These are phyloP conservation scores for Biscutella auriculata DNA, from an alignment of 441 rosid species.

Conservation along the genomic window DNA sequence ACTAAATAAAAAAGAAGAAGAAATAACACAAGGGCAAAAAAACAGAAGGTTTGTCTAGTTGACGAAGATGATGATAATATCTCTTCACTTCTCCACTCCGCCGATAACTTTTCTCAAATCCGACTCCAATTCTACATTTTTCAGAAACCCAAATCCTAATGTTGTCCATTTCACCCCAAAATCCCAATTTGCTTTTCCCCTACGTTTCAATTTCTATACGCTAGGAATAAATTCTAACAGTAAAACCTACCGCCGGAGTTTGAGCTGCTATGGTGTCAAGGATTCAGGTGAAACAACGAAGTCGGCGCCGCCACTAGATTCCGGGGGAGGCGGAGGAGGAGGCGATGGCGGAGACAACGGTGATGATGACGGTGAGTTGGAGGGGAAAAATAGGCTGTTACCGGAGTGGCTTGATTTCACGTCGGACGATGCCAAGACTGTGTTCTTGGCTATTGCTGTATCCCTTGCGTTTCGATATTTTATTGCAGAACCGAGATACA, in stretches of 20 bases:
- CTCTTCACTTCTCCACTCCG: conserved; percentile 26
- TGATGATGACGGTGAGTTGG: conserved; percentile 34
- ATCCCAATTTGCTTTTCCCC: conserved; percentile 6
- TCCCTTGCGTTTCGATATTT: conserved; percentile 75
- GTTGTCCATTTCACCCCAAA: background rate
- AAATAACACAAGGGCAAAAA: background rate
- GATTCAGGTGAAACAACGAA: conserved; percentile 38
- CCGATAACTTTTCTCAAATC: conserved; percentile 25
- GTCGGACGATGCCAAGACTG: conserved; percentile 69
- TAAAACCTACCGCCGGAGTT: conserved; percentile 8
- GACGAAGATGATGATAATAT: conserved; percentile 24
- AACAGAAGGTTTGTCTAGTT: background rate
- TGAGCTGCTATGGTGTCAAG: conserved; percentile 35
- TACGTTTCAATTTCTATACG: conserved; percentile 3
- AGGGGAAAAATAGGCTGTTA: conserved; percentile 29
- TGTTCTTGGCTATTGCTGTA: conserved; percentile 59
- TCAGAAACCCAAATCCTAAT: conserved; percentile 16
- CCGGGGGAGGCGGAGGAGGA: conserved; percentile 25
- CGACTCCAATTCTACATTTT: conserved; percentile 11
- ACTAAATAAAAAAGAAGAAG: background rate
- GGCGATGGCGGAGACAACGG: conserved; percentile 29
- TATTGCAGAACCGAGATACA: conserved; percentile 87
- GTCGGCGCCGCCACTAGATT: conserved; percentile 23
- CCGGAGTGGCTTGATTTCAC: conserved; percentile 72
- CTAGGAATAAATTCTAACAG: background rate